A percentile compares a stretch with the other conserved stretches of the same genome.
Evolutionary conservation across 495 filamentous ascomycete genomes (phyloP).

Genomic region (Talaromyces stipitatus): DNA sequence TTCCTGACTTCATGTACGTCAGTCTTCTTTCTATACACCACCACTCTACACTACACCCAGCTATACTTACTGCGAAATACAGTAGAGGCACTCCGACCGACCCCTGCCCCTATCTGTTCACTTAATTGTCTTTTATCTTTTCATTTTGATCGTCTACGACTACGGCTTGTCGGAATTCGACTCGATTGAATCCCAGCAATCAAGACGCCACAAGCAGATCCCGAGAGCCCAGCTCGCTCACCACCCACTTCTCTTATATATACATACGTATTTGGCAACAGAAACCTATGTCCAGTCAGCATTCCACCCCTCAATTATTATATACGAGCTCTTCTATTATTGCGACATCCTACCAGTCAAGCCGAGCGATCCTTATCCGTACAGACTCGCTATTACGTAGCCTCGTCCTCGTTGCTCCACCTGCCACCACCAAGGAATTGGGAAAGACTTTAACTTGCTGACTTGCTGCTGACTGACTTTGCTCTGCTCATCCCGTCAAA

Average conservation of each 20-base stretch:
- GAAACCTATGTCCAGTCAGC: not conserved
- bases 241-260: not conserved
- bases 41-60: not conserved
- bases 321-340: no score
- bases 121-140: no score
- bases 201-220: not conserved
- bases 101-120: no score
- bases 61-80: not conserved
- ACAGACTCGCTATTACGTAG: not conserved
- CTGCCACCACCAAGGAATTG: no score
- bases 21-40: not conserved
- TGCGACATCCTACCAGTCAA: not conserved
- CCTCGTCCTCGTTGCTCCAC: not conserved
- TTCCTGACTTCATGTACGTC: slow-evolving; percentile 3
- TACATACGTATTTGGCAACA: not conserved
- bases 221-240: not conserved
- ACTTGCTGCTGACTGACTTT: no score
- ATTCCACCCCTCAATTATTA: not conserved
- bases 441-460: no score
- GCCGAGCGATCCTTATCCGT: not conserved
- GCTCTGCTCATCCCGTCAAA: not conserved
- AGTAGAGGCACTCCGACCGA: no score
- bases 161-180: no score
- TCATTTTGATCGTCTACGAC: no score
- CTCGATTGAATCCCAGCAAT: no score